Base-by-base conservation (phyloP, 2,329 filamentous ascomycete genomes). In the Beauveria sp. region DNA sequence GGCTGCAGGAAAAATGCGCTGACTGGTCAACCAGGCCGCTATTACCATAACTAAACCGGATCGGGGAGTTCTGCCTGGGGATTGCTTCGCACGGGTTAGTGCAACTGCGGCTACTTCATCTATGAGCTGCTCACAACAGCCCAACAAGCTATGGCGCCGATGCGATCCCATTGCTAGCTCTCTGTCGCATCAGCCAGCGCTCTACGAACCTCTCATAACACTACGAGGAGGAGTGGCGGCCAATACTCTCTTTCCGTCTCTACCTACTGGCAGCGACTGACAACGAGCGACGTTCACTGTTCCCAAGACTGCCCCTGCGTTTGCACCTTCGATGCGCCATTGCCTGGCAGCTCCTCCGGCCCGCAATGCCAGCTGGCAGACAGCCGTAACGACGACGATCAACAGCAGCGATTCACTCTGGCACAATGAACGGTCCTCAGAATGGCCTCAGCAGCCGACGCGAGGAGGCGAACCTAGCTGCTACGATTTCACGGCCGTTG, bases 401-500 rank as follows among this genome's bases (percentile, higher is more conserved):
- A 53, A 72, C 67, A 67, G 69, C 68, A 63, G 68, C 65, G 24
- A 71, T 72, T 69, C 67, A 70, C 57, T 64, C 66, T 59, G 66
- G 67, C 62, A 69, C 67, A 55, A 68, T 67, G 61, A 70, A 72
- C 58, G 69, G 69, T 48, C 61, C 67, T 48, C 67, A 70, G 59
- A 76, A 76, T 68, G 76, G 76, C 66, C 55, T 67, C 50, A 64
- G 66, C 59, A 64, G 65, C 60, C 66, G 68, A 44, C 61, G 66
- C 54, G 66, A 64, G 59, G 65, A 64, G 52, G 52, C 63, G 18
- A 64, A 69, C 55, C 59, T 66, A 34, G 68, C 66, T 55, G 65
- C 67, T 22, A 59, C 67, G 44, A 69, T 73, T 40, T 64, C 70
- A 44, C 72, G 79, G 59, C 80, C 85, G 1, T 85, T 87, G 69